Evolutionary conservation across 345 rosid genomes (phyloP), one percentile per base, ranked within the genome.

Genomic region (Atalantia buxifolia): DNA sequence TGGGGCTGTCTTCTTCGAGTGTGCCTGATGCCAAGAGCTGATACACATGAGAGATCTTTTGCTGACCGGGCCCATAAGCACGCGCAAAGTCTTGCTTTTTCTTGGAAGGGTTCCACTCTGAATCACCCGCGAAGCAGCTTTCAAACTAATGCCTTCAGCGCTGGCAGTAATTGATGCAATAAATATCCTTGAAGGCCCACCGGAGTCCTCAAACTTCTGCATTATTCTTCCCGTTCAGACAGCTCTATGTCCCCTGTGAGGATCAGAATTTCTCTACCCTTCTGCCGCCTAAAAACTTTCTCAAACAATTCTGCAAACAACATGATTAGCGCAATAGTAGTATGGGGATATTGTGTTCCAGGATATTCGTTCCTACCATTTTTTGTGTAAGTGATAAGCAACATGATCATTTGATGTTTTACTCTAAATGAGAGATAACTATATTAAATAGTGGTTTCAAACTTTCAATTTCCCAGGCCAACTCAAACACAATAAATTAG

Each of bases 11-110:
- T 35, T 35, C 6, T 5, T 35, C 6, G 36, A 35, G 36, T 35
- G 6, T 35, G 36, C 36, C 36, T 35, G 36, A 35, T 0, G 36
- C 36, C 36, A 35, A 35, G 36, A 35, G 36, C 36, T 35, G 36
- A 35, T 35, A 35, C 36, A 5, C 36, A 35, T 35, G 36, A 35
- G 4, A 6, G 6, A 35, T 35, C 36, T 35, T 35, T 35, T 35
- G 36, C 36, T 35, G 36, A 35, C 36, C 36, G 36, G 36, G 36
- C 36, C 36, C 36, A 35, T 5, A 35, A 35, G 36, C 98, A 4
- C 98, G 87, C 10, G 97, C 92, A 31, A 95, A 93, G n/a, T 98
- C 98, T 79, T 93, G 98, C 86, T 92, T 95, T 18, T 98, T 93
- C 84, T 93, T 95, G 31, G 97, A 93, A 76, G 98, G 99, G 84